Percentiles rank a stretch among this genome's conserved stretches.
phyloP scores from a whole-genome alignment of 305 asterid species.

The Plantago coronopus region DNA sequence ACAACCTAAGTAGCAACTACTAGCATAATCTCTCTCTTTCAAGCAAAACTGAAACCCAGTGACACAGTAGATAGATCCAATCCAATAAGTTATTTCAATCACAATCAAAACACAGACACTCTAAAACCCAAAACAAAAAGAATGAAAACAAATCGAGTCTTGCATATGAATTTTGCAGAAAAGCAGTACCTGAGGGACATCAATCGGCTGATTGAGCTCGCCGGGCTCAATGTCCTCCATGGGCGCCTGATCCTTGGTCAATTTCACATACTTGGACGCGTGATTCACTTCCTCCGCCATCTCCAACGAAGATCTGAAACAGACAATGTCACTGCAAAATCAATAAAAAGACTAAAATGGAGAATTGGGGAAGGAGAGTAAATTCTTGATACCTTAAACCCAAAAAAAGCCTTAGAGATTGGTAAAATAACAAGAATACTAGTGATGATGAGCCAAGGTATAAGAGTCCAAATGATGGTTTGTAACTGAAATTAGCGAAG shows the following conservation, averaged over 20 bases:
- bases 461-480: background rate
- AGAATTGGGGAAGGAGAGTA: constrained; percentile 2
- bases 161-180: background rate
- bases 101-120: background rate
- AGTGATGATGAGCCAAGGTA: background rate
- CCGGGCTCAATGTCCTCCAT: constrained; percentile 83
- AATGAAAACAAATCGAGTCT: background rate
- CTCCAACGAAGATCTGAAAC: constrained; percentile 26
- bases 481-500: constrained; percentile 17
- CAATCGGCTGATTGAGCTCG: constrained; percentile 93
- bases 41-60: too few species aligned
- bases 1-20: too few species aligned
- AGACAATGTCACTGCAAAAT: constrained; percentile 12
- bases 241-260: constrained; percentile 77
- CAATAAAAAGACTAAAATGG: background rate
- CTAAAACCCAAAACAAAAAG: background rate
- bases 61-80: too few species aligned
- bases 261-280: constrained; percentile 76
- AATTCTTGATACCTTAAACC: constrained; percentile 9
- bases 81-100: too few species aligned
- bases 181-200: constrained; percentile 72
- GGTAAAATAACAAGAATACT: background rate
- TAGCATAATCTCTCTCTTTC: too few species aligned
- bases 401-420: background rate
- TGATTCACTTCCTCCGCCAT: constrained; percentile 76